These are phyloP conservation scores for Russula abietina DNA, from an alignment of 768 basidiomycete genomes.

Conservation along the genomic window DNA sequence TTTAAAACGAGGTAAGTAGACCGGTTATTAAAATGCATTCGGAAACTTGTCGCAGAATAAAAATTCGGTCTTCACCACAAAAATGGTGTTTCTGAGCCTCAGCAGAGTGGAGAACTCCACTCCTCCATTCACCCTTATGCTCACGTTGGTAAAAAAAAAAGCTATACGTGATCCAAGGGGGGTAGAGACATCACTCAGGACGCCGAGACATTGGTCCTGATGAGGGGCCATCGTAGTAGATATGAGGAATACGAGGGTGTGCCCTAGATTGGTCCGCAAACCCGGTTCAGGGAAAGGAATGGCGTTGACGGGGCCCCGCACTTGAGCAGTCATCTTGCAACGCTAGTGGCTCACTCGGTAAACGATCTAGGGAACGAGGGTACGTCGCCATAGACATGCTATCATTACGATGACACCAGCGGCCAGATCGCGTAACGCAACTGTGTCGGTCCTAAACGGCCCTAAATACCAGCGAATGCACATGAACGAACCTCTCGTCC, in stretches of 20 bases:
- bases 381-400: not conserved
- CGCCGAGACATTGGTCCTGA: not conserved
- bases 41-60: too few relatives aligned
- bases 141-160: too few relatives aligned
- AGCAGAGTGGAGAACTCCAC: too few relatives aligned
- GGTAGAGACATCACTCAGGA: not conserved
- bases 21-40: too few relatives aligned
- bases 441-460: not conserved
- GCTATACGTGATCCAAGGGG: too few relatives aligned
- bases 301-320: not conserved
- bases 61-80: not conserved
- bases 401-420: too few relatives aligned
- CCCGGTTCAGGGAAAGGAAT: not conserved
- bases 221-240: not conserved
- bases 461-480: not conserved
- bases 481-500: not conserved
- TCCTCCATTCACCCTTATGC: too few relatives aligned
- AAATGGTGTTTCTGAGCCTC: not conserved
- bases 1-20: too few relatives aligned
- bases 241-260: not conserved
- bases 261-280: not conserved
- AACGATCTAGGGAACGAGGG: not conserved
- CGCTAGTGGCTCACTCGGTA: not conserved
- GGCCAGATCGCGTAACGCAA: too few relatives aligned
- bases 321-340: not conserved